Conservation (phyloP, 2,329 filamentous ascomycete species). For the Hypoxylon sp. region DNA sequence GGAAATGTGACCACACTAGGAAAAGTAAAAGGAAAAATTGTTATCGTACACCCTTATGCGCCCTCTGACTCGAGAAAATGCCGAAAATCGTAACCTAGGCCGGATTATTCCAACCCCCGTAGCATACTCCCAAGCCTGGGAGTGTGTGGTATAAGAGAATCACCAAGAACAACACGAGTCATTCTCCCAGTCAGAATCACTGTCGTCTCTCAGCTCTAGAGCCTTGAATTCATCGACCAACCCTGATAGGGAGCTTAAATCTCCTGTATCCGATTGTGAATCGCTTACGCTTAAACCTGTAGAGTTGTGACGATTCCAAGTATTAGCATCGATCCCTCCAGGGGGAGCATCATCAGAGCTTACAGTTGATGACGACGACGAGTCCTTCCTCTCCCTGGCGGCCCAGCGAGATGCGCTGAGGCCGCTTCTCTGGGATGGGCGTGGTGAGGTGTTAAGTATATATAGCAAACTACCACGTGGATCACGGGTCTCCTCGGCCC, state of each 20-base stretch:
- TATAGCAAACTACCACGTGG: constrained; percentile 12
- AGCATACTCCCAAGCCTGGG: neutral
- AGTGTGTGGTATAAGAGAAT: neutral
- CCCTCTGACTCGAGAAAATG: neutral
- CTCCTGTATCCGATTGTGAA: constrained; percentile 12
- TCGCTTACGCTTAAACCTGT: neutral
- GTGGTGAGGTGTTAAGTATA: neutral
- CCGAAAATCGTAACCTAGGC: constrained; percentile 2
- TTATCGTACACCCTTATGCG: neutral
- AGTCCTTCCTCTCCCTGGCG: neutral
- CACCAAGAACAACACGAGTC: neutral
- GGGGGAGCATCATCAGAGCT: neutral
- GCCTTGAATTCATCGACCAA: neutral
- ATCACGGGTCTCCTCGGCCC: too few species aligned
- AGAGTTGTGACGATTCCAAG: neutral
- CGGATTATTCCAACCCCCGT: constrained; percentile 6
- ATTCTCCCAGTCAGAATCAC: neutral
- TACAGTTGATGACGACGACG: neutral
- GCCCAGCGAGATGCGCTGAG: neutral
- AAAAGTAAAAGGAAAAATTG: constrained; percentile 1
- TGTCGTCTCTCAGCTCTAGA: neutral
- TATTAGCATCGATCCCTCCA: neutral
- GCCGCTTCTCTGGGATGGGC: neutral
- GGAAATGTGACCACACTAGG: neutral
- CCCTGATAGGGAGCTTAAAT: constrained; percentile 17